A percentile compares a stretch with the other conserved stretches of the same genome.
Evolutionary conservation across 2,329 filamentous ascomycete genomes (phyloP).

Genomic region (Clarireedia homoeocarpa): DNA sequence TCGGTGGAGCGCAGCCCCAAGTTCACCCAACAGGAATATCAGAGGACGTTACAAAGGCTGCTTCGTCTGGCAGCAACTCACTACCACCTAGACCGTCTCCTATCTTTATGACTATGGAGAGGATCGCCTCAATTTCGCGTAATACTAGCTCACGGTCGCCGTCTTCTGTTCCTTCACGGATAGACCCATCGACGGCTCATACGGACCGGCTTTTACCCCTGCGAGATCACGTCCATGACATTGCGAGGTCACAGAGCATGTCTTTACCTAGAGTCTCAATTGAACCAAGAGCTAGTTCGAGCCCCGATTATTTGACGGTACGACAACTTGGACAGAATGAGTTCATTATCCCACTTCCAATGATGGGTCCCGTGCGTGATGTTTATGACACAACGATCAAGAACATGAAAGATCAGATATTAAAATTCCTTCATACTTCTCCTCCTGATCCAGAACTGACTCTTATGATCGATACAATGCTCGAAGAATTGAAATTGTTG

Average conservation of each 20-base stretch:
- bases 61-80: background rate
- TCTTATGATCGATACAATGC: slow-evolving; percentile 41
- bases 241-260: background rate
- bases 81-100: background rate
- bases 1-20: background rate
- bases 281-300: background rate
- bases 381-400: slow-evolving; percentile 44
- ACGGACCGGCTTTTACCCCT: background rate
- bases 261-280: slow-evolving; percentile 4
- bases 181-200: background rate
- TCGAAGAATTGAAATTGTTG: slow-evolving; percentile 43
- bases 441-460: background rate
- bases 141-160: slow-evolving; percentile 5
- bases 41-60: background rate
- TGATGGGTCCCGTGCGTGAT: slow-evolving; percentile 44
- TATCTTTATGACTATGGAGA: background rate
- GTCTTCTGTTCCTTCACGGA: background rate
- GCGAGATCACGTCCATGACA: slow-evolving; percentile 1
- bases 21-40: background rate
- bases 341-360: slow-evolving; percentile 48
- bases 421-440: slow-evolving; percentile 39
- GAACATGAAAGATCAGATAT: slow-evolving; percentile 37
- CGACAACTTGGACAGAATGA: slow-evolving; percentile 31
- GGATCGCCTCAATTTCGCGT: background rate
- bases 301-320: background rate